Evolutionary conservation across 345 rosid species (phyloP), one percentile per base, ranked within the genome.

Genomic region (Citrus australasica): DNA sequence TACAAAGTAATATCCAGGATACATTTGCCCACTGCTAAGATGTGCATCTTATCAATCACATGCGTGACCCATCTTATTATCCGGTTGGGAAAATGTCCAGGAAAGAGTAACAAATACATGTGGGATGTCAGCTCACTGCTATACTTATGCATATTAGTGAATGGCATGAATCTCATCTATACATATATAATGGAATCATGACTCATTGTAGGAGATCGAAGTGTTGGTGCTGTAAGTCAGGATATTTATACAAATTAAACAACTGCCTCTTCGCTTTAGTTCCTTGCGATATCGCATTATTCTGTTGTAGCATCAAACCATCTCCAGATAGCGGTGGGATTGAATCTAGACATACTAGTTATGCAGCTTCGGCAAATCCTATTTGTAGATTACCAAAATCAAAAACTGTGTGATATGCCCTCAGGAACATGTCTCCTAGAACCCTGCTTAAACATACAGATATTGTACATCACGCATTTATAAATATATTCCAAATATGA

Each of bases 351-450:
- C 51, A 48, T 3, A 46, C 17, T 22, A 7, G 61, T 33, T 71
- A 79, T 46, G 87, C 86, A 35, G 90, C 82, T 53, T 83, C 73
- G 19, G 93, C 91, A 81, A 90, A 88, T 78, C 93, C 93, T 42
- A 88, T 40, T 56, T 83, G 79, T 59, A 68, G 82, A 76, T 88
- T 90, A 25, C 86, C 89, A 8, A 77, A 88, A 73, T 90, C 93
- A 53, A 88, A 90, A 35, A 88, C 86, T 4, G 93, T 82, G 76
- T 90, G 93, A 73, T 88, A 90, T 58, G 88, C 88, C 69, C 88
- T 86, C 82, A 90, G 53, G 82, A 90, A 90, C 46, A 80, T 78
- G 55, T 87, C 87, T 51, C 93, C 93, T 11, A 90, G 82, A 66
- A 90, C 80, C 91, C 93, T 90, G 85, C 83, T 74, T 19, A 13